Conservation (phyloP, 2,329 filamentous ascomycete genomes). For the Monilinia polystroma region DNA sequence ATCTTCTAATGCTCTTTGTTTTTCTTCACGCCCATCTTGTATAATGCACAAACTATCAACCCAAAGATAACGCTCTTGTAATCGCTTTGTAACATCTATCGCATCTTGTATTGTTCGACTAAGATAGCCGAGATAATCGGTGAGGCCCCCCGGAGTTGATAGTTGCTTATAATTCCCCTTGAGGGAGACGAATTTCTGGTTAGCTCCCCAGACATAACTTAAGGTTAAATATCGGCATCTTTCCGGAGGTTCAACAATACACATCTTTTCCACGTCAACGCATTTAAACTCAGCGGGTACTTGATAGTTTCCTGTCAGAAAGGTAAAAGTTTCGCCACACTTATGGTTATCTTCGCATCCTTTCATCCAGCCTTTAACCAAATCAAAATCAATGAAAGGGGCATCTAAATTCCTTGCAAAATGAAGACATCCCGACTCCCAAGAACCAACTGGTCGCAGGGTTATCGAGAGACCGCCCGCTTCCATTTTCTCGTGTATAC, state of each 20-base stretch:
- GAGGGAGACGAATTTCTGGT: neutral
- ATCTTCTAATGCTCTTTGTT: conserved; percentile 10
- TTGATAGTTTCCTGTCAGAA: conserved; percentile 5
- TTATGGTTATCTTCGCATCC: neutral
- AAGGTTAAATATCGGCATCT: conserved; percentile 8
- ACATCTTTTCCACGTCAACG: conserved; percentile 13
- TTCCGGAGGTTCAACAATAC: conserved; percentile 6
- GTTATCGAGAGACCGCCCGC: neutral
- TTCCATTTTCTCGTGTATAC: neutral
- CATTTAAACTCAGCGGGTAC: neutral
- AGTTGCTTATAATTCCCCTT: neutral
- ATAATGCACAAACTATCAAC: conserved; percentile 22
- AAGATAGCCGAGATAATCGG: neutral
- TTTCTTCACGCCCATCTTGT: conserved; percentile 17
- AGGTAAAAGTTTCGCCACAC: conserved; percentile 1
- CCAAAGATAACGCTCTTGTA: conserved; percentile 16
- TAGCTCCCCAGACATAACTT: conserved; percentile 11
- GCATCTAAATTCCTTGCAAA: neutral
- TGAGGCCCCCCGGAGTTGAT: neutral
- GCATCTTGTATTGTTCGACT: conserved; percentile 13
- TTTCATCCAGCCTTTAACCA: neutral
- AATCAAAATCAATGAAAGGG: neutral
- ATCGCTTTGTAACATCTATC: conserved; percentile 8
- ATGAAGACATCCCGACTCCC: neutral
- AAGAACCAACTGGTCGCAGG: neutral